These are phyloP conservation scores for Aspergillus sp. DNA, from an alignment of 2,329 filamentous ascomycete species.

Conservation along the genomic window DNA sequence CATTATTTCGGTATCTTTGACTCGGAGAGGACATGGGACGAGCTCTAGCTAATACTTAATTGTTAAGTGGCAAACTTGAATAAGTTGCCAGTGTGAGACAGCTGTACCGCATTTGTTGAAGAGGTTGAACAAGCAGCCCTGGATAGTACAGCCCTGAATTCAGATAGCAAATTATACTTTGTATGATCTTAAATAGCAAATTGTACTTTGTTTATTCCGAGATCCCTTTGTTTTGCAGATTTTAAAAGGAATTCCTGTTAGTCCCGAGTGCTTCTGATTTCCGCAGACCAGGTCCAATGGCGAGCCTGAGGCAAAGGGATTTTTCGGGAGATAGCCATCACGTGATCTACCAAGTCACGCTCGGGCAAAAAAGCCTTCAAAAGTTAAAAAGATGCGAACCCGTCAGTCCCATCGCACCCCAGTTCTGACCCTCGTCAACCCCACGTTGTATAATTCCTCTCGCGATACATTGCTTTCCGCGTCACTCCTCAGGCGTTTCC, in stretches of 20 bases:
- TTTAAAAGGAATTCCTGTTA: slow-evolving; percentile 12
- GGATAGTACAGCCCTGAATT: no score
- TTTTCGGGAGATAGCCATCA: slow-evolving; percentile 21
- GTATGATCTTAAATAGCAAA: no score
- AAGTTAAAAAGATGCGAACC: slow-evolving; percentile 24
- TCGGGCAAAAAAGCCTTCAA: slow-evolving; percentile 26
- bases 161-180: no score
- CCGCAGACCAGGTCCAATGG: slow-evolving; percentile 6
- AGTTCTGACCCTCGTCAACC: slow-evolving; percentile 17
- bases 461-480: neutral
- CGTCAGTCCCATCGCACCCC: slow-evolving; percentile 23
- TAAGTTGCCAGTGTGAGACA: no score
- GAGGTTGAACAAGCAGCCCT: no score
- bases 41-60: no score
- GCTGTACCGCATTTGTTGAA: no score
- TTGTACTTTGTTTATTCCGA: neutral
- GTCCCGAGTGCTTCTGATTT: slow-evolving; percentile 6
- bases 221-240: neutral
- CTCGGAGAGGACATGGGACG: neutral
- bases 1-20: neutral
- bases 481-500: neutral
- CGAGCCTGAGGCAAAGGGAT: slow-evolving; percentile 21
- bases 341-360: slow-evolving; percentile 29
- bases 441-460: slow-evolving; percentile 2
- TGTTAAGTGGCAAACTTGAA: no score